A percentile compares a stretch with the other conserved stretches of the same genome.
Evolutionary conservation across 257 asterid genomes (phyloP).

Genomic region (Solanum peruvianum): DNA sequence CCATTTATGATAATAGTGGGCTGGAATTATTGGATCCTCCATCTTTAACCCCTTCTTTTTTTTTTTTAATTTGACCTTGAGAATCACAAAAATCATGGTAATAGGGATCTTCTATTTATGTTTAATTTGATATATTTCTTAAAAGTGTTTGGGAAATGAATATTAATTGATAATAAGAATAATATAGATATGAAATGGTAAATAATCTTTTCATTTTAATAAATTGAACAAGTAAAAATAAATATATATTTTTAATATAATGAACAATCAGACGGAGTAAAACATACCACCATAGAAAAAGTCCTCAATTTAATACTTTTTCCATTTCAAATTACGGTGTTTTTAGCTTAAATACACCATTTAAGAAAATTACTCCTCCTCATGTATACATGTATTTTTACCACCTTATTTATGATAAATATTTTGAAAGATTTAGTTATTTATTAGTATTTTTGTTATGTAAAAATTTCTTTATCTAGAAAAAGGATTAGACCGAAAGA

Average conservation of each 20-base stretch:
- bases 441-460: not conserved
- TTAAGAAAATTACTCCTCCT: not conserved
- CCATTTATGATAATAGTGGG: not conserved
- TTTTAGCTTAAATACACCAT: not conserved
- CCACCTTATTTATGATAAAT: not conserved
- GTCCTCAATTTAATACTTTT: not conserved
- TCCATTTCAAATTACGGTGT: not conserved
- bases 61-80: not conserved
- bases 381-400: too few species aligned
- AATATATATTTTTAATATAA: not conserved
- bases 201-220: too few species aligned
- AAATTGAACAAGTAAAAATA: rapidly evolving
- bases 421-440: not conserved
- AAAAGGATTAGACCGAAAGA: too few species aligned
- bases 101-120: not conserved
- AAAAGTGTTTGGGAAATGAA: too few species aligned
- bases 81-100: not conserved
- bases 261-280: not conserved
- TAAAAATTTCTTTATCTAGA: too few species aligned
- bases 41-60: not conserved
- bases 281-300: too few species aligned
- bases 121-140: too few species aligned
- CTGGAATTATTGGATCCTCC: not conserved
- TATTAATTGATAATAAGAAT: too few species aligned
- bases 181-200: not conserved